Percentiles rank a stretch among this genome's conserved stretches.
These are phyloP conservation scores for Suillus hirtellus DNA, from an alignment of 768 basidiomycete species.

Conservation along the genomic window DNA sequence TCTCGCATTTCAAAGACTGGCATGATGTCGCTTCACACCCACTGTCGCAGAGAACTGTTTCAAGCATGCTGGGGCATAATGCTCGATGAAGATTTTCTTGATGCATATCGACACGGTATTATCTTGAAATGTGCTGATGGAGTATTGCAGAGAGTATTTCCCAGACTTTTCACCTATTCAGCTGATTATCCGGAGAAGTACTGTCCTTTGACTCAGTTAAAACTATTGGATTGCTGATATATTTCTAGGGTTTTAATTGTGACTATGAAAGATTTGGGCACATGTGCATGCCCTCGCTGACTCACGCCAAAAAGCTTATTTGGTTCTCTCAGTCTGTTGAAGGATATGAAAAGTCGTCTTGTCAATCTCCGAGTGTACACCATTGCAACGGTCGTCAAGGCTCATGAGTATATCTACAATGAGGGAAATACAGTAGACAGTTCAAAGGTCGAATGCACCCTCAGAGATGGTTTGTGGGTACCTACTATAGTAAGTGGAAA, in stretches of 20 bases:
- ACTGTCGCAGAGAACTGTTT: constrained; percentile 12
- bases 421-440: too few relatives aligned
- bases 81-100: neutral
- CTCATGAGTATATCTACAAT: too few relatives aligned
- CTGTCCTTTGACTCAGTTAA: too few relatives aligned
- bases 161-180: constrained; percentile 23
- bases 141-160: constrained; percentile 18
- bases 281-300: constrained; percentile 23
- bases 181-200: constrained; percentile 26
- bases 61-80: constrained; percentile 17
- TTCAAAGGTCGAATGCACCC: too few relatives aligned
- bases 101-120: constrained; percentile 19
- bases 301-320: constrained; percentile 5
- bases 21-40: neutral
- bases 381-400: neutral
- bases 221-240: constrained; percentile 13
- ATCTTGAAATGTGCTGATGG: constrained; percentile 17
- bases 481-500: too few relatives aligned
- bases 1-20: neutral
- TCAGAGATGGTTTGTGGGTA: too few relatives aligned
- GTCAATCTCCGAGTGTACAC: neutral
- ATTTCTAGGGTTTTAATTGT: constrained; percentile 14
- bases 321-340: constrained; percentile 7
- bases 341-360: constrained; percentile 7
- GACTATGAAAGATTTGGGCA: neutral